Evolutionary conservation across 306 rosid species (phyloP), one percentile per base, ranked within the genome.

Genomic region (Argentina anserina): DNA sequence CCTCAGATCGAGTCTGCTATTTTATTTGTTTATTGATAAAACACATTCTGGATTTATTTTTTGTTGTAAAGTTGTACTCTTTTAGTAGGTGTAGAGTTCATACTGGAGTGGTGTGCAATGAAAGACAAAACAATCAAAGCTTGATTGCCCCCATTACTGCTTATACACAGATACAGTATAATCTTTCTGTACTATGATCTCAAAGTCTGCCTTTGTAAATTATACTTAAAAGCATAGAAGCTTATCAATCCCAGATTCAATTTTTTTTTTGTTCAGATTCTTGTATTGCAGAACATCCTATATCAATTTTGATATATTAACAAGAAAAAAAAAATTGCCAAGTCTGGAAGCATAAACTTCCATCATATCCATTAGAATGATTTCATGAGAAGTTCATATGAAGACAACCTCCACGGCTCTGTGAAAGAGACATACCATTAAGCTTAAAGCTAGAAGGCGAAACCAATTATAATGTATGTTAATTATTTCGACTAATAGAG

Each of bases 21-120:
- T 46, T 8, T 36, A 18, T 53, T 66, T n/a, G 0, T 55, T 42
- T 17, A 25, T 41, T 46, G 37, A 7, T 25, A 15, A 72, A 59
- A 66, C 58, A 23, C 14, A 37, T 60, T 47, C 33, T 28, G 17
- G 15, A 45, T 53, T 31, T 39, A 33, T 62, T 50, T 41, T 41
- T 41, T 28, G n/a, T 43, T 41, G 65, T 71, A 55, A 25, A 72
- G 66, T 28, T 82, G 26, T 75, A 15, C 41, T 65, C 28, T 17
- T 66, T 40, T 18, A 31, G 50, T 3, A 25, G 40, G n/a, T 34
- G 69, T 43, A 66, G 34, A 72, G 66, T 43, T 34, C 73, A 72
- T 65, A 67, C 17, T 55, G 28, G 62, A 56, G 60, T 20, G 71
- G 60, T 69, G 79, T 49, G 75, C 46, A 47, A 47, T 36, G 37